Percentiles rank a stretch among this genome's conserved stretches.
Evolutionary conservation across 179 eudicot species (phyloP).

Genomic region (Amaranthus tricolor): DNA sequence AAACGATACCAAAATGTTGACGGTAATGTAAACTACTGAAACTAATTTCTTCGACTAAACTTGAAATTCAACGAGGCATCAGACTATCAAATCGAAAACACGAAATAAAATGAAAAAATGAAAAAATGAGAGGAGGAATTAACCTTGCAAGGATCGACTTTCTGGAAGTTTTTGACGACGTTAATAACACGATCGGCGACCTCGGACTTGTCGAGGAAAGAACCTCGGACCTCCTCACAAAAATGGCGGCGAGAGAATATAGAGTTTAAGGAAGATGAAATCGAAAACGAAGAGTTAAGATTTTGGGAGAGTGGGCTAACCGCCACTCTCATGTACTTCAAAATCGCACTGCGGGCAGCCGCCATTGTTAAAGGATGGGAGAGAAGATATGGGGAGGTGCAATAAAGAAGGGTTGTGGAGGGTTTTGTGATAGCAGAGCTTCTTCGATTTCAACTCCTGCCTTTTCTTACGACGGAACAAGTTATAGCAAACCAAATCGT

Average conservation of each 20-base stretch:
- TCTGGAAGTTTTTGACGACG: slow-evolving; percentile 90
- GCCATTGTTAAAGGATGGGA: slow-evolving; percentile 24
- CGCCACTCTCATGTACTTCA: slow-evolving; percentile 56
- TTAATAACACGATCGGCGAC: slow-evolving; percentile 83
- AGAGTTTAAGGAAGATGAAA: slow-evolving; percentile 26
- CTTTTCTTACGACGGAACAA: not conserved
- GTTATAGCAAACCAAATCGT: too few relatives aligned
- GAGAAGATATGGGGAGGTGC: not conserved
- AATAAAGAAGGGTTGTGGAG: not conserved
- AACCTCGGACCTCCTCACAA: slow-evolving; percentile 67
- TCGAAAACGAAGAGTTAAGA: slow-evolving; percentile 32
- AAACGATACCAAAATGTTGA: not conserved
- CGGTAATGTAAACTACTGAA: not conserved
- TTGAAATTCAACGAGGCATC: not conserved
- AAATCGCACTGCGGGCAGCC: slow-evolving; percentile 63
- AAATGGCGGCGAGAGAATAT: slow-evolving; percentile 52
- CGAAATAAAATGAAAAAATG: not conserved
- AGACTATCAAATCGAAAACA: not conserved
- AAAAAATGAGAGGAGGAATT: not conserved
- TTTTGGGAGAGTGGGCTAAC: slow-evolving; percentile 35
- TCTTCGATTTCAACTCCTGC: not conserved
- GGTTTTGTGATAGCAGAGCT: slow-evolving; percentile 6
- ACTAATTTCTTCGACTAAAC: not conserved
- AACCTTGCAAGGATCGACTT: slow-evolving; percentile 93
- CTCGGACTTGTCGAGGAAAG: slow-evolving; percentile 88